These are phyloP conservation scores for Apophysomyces variabilis DNA, from an alignment of 371 early-diverging fungal species.

Conservation along the genomic window DNA sequence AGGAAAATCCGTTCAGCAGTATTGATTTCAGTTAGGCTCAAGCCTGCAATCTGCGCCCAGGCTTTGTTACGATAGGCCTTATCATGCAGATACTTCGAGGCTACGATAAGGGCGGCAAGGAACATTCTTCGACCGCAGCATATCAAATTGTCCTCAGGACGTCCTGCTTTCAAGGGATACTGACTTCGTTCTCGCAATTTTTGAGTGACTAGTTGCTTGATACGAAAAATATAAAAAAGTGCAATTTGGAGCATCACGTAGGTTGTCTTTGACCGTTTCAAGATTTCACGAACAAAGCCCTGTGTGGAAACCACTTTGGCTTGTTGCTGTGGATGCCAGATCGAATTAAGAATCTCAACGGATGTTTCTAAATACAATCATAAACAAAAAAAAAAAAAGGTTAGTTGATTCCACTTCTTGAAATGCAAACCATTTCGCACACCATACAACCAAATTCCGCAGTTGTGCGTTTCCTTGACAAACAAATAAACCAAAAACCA, in stretches of 20 bases:
- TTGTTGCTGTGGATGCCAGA: conserved; percentile 32
- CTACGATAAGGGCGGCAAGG: conserved; percentile 62
- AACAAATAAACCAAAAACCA: not conserved
- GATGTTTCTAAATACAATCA: conserved; percentile 22
- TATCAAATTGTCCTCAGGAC: conserved; percentile 30
- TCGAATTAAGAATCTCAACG: conserved; percentile 43
- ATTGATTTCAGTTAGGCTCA: conserved; percentile 18
- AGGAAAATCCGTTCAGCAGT: conserved; percentile 63
- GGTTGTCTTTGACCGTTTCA: conserved; percentile 63
- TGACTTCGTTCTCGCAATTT: not conserved
- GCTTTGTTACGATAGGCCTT: conserved; percentile 68
- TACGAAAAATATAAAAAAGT: conserved; percentile 52
- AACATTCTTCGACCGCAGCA: conserved; percentile 67
- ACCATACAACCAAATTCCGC: not conserved
- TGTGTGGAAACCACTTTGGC: conserved; percentile 46
- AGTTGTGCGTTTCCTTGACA: no score
- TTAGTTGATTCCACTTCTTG: not conserved
- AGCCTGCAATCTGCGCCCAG: conserved; percentile 65
- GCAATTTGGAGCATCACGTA: conserved; percentile 67
- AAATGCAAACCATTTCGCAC: no score
- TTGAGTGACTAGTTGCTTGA: conserved; percentile 20
- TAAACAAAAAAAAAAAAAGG: not conserved
- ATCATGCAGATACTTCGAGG: conserved; percentile 68
- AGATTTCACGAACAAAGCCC: conserved; percentile 61
- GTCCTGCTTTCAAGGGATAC: not conserved